phyloP scores from a whole-genome alignment of 805 yeast species.

The Millerozyma miso region DNA sequence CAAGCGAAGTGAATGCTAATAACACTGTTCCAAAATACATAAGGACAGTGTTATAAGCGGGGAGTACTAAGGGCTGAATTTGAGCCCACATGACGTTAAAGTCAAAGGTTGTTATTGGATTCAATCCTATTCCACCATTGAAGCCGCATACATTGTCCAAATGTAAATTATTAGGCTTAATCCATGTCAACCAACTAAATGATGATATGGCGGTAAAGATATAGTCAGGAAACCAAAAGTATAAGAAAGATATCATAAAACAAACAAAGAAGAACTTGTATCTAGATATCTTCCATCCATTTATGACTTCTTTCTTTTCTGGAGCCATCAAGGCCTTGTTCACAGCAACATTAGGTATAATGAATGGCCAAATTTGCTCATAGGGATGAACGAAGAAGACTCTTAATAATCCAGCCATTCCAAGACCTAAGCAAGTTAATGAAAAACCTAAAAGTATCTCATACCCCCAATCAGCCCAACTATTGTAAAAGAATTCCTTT shows the following conservation, averaged over 20 bases:
- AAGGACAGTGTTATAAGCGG: slow-evolving; percentile 21
- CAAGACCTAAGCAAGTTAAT: slow-evolving; percentile 26
- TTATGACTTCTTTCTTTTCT: slow-evolving; percentile 23
- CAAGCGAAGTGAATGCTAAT: slow-evolving; percentile 21
- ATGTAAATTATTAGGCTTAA: slow-evolving; percentile 44
- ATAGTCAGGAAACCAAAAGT: slow-evolving; percentile 43
- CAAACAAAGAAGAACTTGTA: slow-evolving; percentile 23
- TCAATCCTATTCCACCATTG: slow-evolving; percentile 43
- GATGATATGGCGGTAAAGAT: slow-evolving; percentile 35
- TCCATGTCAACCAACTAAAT: slow-evolving; percentile 56
- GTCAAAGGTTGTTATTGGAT: slow-evolving; percentile 43
- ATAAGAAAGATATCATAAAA: slow-evolving; percentile 25
- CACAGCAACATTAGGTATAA: slow-evolving; percentile 26
- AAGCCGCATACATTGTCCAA: slow-evolving; percentile 45
- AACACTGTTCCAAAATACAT: slow-evolving; percentile 20
- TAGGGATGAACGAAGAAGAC: slow-evolving; percentile 45
- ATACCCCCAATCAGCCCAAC: slow-evolving; percentile 7
- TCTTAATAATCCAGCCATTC: slow-evolving; percentile 26
- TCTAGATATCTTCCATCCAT: slow-evolving; percentile 29
- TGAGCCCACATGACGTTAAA: slow-evolving; percentile 18
- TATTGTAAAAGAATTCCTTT: slow-evolving; percentile 1
- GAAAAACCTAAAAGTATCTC: slow-evolving; percentile 18
- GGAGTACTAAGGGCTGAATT: slow-evolving; percentile 14
- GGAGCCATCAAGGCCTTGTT: slow-evolving; percentile 23
- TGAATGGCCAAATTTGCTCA: slow-evolving; percentile 49